Evolutionary conservation across 768 basidiomycete species (phyloP), one percentile per base, ranked within the genome.

Genomic region (Leucocoprinus sp.): DNA sequence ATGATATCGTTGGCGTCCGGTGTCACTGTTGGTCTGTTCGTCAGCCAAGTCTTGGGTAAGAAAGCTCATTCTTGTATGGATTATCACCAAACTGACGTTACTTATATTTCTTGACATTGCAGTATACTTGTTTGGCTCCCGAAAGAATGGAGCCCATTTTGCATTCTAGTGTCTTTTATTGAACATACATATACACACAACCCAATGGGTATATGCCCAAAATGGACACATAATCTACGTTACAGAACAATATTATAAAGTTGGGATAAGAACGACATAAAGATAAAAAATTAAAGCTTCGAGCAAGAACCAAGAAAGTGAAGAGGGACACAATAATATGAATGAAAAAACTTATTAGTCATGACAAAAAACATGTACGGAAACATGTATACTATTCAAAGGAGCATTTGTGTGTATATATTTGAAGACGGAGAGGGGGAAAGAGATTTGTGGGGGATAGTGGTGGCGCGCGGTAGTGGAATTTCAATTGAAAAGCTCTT

Each of bases 1-100:
- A 88, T 89, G 84, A 83, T 88, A 39, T 78, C 82, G 46, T 84
- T 92, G 9, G 84, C 87, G 17, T 82, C 85, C 48, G 90, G 89
- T 19, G 84, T 90, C 28, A 90, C 87, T 4, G 80, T 91, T 49
- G 89, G 89, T 2, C 66, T 92, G 43, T 90, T 90, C 58, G 79
- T 80, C 11, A 84, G 85, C 50, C 87, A 89, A 54, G 78, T 86
- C 34, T 56, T 84, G 41, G 70, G 71, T 72, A 47, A 23, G 67
- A 55, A 5, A 14, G 19, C n/a, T 31, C 9, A 8, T 41, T 26
- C n/a, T 26, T 5, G 24, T 28, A 34, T 12, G 23, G 5, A 12
- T 24, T 28, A 9, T 37, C 8, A 12, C 15, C 31, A 19, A 11
- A 8, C 24, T 40, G 21, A 50, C 31, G n/a, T n/a, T n/a, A n/a